phyloP scores from a whole-genome alignment of 2,329 filamentous ascomycete genomes.

The Aureobasidium sp. region DNA sequence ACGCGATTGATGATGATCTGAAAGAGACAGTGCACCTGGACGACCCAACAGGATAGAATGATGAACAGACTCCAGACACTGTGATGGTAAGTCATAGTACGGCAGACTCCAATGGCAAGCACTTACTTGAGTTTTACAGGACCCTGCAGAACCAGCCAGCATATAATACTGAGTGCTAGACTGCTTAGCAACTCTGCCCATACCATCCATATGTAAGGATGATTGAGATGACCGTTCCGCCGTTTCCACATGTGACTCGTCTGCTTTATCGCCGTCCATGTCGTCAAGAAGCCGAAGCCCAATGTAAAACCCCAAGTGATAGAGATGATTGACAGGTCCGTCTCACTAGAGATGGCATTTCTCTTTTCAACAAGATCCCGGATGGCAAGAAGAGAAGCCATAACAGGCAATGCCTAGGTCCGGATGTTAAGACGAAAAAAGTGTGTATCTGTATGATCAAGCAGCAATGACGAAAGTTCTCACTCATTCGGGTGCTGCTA shows the following conservation, averaged over 20 bases:
- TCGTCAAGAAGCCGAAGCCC: constrained; percentile 37
- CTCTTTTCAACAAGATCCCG: not conserved
- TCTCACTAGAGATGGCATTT: not conserved
- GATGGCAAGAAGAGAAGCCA: not conserved
- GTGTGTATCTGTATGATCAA: not conserved
- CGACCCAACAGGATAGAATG: constrained; percentile 15
- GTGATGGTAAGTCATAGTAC: not conserved
- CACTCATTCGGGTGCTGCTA: not conserved
- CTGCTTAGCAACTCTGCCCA: constrained; percentile 42
- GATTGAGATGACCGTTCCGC: constrained; percentile 31
- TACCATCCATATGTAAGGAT: constrained; percentile 37
- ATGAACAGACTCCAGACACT: not conserved
- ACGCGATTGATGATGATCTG: constrained; percentile 35
- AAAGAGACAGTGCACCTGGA: constrained; percentile 20
- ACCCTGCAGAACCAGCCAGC: constrained; percentile 28
- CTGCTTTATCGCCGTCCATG: constrained; percentile 35
- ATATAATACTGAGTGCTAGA: constrained; percentile 37
- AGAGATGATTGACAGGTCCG: not conserved
- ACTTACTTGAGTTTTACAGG: constrained; percentile 5
- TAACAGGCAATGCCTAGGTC: not conserved
- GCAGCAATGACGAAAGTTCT: not conserved
- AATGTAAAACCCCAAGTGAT: constrained; percentile 20
- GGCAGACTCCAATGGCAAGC: not conserved
- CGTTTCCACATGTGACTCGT: constrained; percentile 21
- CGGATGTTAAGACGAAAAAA: not conserved